Conservation (phyloP, 306 rosid species). For the Pterocarpus santalinus region DNA sequence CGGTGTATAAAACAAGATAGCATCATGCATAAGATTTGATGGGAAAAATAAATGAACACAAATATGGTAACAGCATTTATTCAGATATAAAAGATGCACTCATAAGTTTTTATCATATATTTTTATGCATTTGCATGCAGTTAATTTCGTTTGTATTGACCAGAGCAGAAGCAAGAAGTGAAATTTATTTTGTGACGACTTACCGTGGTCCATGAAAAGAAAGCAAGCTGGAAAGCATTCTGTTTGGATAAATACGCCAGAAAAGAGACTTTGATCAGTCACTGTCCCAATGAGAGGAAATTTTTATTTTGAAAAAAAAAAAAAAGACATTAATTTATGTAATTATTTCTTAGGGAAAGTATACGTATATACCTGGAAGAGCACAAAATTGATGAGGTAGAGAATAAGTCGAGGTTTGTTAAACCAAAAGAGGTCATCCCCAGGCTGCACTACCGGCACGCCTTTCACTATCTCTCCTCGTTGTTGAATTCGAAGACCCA, state of each 20-base stretch:
- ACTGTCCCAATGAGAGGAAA: background rate
- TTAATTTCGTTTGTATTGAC: background rate
- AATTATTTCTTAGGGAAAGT: background rate
- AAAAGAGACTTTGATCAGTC: constrained; percentile 23
- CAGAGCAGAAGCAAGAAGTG: background rate
- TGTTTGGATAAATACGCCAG: constrained; percentile 42
- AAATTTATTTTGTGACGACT: constrained; percentile 1
- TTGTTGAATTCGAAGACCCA: constrained; percentile 76
- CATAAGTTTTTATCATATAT: background rate
- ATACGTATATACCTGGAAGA: constrained; percentile 70
- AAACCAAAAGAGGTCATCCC: constrained; percentile 90
- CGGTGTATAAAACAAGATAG: background rate
- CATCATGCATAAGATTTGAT: no score
- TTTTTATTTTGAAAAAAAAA: no score
- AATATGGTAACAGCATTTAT: no score
- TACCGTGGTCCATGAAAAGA: constrained; percentile 86
- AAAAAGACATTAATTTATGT: background rate
- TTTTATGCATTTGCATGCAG: background rate
- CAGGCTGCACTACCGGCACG: constrained; percentile 77
- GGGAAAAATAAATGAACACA: no score
- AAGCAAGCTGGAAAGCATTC: constrained; percentile 94
- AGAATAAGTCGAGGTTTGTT: constrained; percentile 76
- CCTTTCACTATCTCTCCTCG: constrained; percentile 91
- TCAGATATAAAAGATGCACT: no score
- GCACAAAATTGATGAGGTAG: constrained; percentile 81